A percentile compares a stretch with the other conserved stretches of the same genome.
phyloP scores from a whole-genome alignment of 2,329 filamentous ascomycete species.

The Pseudogymnoascus sp. region DNA sequence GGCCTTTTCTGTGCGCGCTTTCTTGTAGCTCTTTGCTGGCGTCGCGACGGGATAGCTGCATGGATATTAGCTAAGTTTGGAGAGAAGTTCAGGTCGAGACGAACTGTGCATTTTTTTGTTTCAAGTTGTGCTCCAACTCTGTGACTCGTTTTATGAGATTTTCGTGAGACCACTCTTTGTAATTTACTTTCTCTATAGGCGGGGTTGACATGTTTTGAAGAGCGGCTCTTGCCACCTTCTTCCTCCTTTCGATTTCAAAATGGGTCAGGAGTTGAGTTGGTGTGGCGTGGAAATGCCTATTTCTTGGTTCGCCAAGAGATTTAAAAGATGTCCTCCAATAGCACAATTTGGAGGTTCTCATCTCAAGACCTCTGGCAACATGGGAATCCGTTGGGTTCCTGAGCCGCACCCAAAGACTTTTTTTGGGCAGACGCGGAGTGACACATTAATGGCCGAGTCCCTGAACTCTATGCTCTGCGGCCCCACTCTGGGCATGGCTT shows the following conservation, averaged over 20 bases:
- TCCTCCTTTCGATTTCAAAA: constrained; percentile 7
- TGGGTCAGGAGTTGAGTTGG: neutral
- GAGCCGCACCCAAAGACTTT: constrained; percentile 5
- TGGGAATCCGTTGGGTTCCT: neutral
- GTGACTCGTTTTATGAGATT: constrained; percentile 60
- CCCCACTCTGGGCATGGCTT: neutral
- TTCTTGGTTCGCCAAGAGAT: neutral
- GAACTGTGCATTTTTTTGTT: constrained; percentile 35
- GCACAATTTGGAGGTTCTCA: neutral
- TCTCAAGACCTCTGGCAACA: neutral
- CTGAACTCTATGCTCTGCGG: constrained; percentile 1
- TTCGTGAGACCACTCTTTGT: constrained; percentile 59
- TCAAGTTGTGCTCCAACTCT: constrained; percentile 57
- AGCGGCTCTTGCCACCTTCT: constrained; percentile 16
- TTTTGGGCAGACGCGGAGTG: neutral
- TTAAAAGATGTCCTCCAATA: neutral
- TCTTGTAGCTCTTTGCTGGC: constrained; percentile 22
- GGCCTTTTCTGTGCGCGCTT: constrained; percentile 22
- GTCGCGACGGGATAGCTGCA: constrained; percentile 11
- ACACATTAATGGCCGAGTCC: constrained; percentile 5
- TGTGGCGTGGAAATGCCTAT: neutral
- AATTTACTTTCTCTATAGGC: constrained; percentile 30
- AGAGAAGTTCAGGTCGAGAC: constrained; percentile 15
- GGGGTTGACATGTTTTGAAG: constrained; percentile 13
- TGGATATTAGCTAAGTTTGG: constrained; percentile 17